Evolutionary conservation across 1,284 basidiomycete genomes (phyloP).

Genomic region (Pseudozyma pruni): DNA sequence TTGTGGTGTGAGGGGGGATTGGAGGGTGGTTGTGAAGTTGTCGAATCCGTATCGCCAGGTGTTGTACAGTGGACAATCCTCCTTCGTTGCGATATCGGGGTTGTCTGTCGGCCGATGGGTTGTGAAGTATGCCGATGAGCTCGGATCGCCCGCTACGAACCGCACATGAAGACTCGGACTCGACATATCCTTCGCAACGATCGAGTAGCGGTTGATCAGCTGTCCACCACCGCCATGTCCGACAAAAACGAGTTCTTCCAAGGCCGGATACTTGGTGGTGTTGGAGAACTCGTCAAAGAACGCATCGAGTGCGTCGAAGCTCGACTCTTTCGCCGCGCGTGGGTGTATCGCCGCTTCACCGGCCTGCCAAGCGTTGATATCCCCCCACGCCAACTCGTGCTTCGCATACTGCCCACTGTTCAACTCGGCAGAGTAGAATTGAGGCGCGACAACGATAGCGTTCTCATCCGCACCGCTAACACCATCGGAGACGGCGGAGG

Average conservation of each 20-base stretch:
- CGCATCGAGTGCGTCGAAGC: constrained; percentile 62
- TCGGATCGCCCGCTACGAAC: constrained; percentile 63
- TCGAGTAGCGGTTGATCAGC: constrained; percentile 60
- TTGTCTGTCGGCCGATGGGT: constrained; percentile 54
- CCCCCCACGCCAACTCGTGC: constrained; percentile 58
- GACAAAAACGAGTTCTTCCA: constrained; percentile 62
- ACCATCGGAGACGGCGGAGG: constrained; percentile 37
- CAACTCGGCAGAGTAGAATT: constrained; percentile 56
- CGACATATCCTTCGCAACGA: constrained; percentile 53
- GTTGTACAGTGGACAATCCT: constrained; percentile 56
- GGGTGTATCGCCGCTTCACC: constrained; percentile 62
- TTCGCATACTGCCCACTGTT: constrained; percentile 58
- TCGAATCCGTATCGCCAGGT: constrained; percentile 65
- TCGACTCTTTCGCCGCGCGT: constrained; percentile 36
- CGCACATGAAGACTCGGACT: constrained; percentile 43
- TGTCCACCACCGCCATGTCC: constrained; percentile 67
- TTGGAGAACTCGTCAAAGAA: constrained; percentile 57
- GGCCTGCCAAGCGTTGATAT: constrained; percentile 64
- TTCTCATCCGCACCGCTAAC: constrained; percentile 36
- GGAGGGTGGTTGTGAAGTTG: constrained; percentile 55
- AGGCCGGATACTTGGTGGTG: constrained; percentile 41
- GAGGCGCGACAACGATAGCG: constrained; percentile 58
- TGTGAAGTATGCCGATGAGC: constrained; percentile 59
- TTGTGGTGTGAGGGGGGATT: constrained; percentile 42
- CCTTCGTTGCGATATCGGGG: constrained; percentile 40